phyloP scores from a whole-genome alignment of 345 rosid species.

The Chamaenerion angustifolium region DNA sequence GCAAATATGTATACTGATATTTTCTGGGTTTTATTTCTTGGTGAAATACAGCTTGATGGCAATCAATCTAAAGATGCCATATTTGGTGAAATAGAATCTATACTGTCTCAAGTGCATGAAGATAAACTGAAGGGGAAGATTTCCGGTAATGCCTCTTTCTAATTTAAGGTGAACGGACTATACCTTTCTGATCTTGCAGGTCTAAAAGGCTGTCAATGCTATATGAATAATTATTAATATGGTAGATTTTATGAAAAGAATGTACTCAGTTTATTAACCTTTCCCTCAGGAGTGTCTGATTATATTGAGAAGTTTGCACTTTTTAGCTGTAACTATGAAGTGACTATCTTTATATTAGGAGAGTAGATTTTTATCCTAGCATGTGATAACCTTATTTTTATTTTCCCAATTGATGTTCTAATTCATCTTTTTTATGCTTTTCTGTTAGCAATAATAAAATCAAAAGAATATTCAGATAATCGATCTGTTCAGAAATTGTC shows the following conservation, averaged over 20 bases:
- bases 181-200: neutral
- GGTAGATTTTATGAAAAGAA: conserved; percentile 1
- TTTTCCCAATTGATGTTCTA: too few species aligned
- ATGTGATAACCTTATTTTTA: too few species aligned
- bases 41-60: conserved; percentile 53
- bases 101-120: conserved; percentile 38
- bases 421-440: neutral
- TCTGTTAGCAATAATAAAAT: conserved; percentile 18
- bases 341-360: too few species aligned
- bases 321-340: too few species aligned
- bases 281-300: too few species aligned
- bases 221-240: neutral
- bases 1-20: neutral
- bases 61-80: conserved; percentile 56
- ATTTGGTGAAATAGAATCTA: conserved; percentile 44
- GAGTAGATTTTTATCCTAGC: too few species aligned
- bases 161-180: neutral
- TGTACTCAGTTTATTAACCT: too few species aligned
- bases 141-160: conserved; percentile 17
- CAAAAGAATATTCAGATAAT: conserved; percentile 5
- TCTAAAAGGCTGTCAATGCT: too few species aligned
- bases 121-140: conserved; percentile 20
- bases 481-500: conserved; percentile 23
- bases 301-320: too few species aligned
- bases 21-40: conserved; percentile 8